Evolutionary conservation across 352 stramenopile species (phyloP).

Genomic region (Pythium brachiatum): DNA sequence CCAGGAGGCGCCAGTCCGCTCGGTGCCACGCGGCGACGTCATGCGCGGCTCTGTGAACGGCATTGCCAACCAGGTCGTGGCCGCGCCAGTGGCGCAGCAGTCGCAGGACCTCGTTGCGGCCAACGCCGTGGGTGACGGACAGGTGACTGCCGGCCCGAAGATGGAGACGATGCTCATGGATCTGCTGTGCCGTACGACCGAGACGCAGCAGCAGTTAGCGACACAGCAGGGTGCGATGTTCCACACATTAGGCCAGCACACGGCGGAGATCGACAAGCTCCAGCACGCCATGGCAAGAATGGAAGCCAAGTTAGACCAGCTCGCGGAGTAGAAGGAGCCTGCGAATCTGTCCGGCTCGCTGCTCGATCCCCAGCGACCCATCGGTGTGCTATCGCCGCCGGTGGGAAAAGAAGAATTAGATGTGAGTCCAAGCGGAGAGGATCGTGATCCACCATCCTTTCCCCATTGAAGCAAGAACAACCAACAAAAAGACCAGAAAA

Average conservation of each 20-base stretch:
- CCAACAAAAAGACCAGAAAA: slow-evolving; percentile 17
- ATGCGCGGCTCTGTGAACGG: slow-evolving; percentile 67
- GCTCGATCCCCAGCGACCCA: background rate
- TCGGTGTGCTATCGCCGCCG: background rate
- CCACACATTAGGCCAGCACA: slow-evolving; percentile 89
- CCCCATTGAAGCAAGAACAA: slow-evolving; percentile 22
- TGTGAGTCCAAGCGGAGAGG: slow-evolving; percentile 25
- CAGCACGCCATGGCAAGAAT: slow-evolving; percentile 84
- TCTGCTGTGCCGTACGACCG: slow-evolving; percentile 82
- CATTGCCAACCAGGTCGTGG: slow-evolving; percentile 79
- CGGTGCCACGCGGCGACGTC: slow-evolving; percentile 29
- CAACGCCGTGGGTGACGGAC: slow-evolving; percentile 70
- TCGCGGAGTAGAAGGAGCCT: slow-evolving; percentile 52
- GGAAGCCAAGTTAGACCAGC: slow-evolving; percentile 86
- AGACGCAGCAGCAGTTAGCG: slow-evolving; percentile 89
- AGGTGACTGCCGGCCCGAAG: slow-evolving; percentile 82
- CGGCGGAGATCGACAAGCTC: slow-evolving; percentile 86
- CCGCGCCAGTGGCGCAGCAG: slow-evolving; percentile 38
- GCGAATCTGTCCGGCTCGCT: background rate
- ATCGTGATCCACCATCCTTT: slow-evolving; percentile 4
- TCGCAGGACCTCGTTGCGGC: slow-evolving; percentile 82
- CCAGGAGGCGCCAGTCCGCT: slow-evolving; percentile 32
- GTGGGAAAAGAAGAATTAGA: slow-evolving; percentile 27
- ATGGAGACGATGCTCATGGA: slow-evolving; percentile 91
- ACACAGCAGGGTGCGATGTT: slow-evolving; percentile 90